phyloP scores from a whole-genome alignment of 805 yeast species.

The Ogataea nitratoaversa region DNA sequence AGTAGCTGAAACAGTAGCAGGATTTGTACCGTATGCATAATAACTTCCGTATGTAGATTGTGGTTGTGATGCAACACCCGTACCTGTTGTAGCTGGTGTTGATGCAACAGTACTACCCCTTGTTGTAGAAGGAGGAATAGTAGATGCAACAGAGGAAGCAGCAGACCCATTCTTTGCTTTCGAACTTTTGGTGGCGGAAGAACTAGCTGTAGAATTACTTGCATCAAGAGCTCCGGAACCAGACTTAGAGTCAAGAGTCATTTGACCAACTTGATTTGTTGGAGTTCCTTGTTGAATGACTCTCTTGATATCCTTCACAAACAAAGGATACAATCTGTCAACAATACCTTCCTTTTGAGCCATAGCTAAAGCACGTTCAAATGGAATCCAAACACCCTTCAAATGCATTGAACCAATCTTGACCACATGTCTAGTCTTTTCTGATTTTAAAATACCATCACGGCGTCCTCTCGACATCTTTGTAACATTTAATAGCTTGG shows the following conservation, averaged over 20 bases:
- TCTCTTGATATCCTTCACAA: slow-evolving; percentile 56
- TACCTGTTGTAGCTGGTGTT: background rate
- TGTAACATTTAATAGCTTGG: slow-evolving; percentile 61
- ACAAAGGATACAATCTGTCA: slow-evolving; percentile 49
- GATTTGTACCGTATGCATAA: slow-evolving; percentile 5
- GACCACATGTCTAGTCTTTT: slow-evolving; percentile 60
- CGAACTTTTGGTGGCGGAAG: slow-evolving; percentile 1
- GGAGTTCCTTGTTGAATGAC: slow-evolving; percentile 31
- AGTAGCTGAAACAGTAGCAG: background rate
- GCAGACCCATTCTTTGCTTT: slow-evolving; percentile 5
- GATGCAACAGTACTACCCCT: background rate
- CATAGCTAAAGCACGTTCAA: slow-evolving; percentile 61
- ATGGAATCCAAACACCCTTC: slow-evolving; percentile 71
- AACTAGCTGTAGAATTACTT: background rate
- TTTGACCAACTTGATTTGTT: slow-evolving; percentile 22
- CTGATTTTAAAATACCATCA: slow-evolving; percentile 64
- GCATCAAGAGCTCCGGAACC: slow-evolving; percentile 6
- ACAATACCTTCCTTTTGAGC: slow-evolving; percentile 62
- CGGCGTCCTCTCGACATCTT: slow-evolving; percentile 69
- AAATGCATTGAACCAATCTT: slow-evolving; percentile 70
- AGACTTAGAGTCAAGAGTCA: slow-evolving; percentile 14
- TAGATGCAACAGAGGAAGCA: slow-evolving; percentile 5
- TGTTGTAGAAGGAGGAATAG: background rate
- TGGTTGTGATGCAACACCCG: background rate
- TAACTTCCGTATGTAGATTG: slow-evolving; percentile 14